Base-by-base conservation (phyloP, 805 yeast species). In the Candida namnaoensis region DNA sequence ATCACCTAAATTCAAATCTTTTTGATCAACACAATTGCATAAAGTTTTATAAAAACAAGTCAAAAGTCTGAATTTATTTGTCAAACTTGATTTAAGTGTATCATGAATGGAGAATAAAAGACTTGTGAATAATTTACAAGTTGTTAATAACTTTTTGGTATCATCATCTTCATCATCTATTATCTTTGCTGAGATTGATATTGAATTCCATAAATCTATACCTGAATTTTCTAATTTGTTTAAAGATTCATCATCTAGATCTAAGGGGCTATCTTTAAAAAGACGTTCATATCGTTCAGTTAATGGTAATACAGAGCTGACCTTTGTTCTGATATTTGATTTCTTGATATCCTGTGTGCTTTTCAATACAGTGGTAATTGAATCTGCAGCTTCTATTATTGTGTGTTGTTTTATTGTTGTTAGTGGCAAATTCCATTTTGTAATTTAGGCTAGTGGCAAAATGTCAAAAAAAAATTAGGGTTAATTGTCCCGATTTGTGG, bases 191-290 rank as follows among this genome's bases (percentile, higher is more conserved):
- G 58, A 42, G 12, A 66, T 40, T 1, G 63, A 45, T 1, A 61
- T 44, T 1, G 57, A 39, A 44, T 69, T 69, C 74, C 74, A 69
- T 10, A 66, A 41, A 13, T 48, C 54, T 12, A 66, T 56, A 1
- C 65, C 58, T 28, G 45, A 35, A 10, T 13, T 30, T 30, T 30
- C 33, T 13, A 30, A 11, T 30, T 6, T 11, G 11, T 30, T 12
- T 5, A 30, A 5, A 8, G 11, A 8, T 13, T 30, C 33, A 8
- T 51, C 42, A 3, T 43, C 41, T 3, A 52, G 44, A 5, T 52
- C 49, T 9, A 49, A 48, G 1, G 55, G 33, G 6, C 13, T 30
- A 30, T 30, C 46, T 38, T 60, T 49, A 23, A 63, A 48, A 5
- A 58, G 44, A 7, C 60, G 43, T 23, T 57, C 60, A 37, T 56